These are phyloP conservation scores for Plasmodium vinckei DNA, from an alignment of 169 alveolate genomes.

Conservation along the genomic window DNA sequence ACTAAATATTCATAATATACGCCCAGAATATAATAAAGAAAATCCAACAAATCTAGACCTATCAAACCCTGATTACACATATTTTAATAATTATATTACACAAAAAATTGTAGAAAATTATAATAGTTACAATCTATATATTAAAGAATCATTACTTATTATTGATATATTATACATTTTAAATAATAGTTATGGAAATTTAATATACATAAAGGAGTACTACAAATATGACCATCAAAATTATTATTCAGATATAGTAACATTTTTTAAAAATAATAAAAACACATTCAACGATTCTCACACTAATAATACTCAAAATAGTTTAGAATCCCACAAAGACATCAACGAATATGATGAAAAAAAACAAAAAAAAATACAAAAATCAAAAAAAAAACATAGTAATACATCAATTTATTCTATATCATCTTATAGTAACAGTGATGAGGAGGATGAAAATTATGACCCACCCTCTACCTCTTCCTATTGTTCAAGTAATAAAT, in stretches of 20 bases:
- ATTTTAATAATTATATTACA: conserved; percentile 64
- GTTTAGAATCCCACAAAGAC: background rate
- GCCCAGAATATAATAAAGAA: conserved; percentile 5
- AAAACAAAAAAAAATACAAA: background rate
- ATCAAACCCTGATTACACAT: background rate
- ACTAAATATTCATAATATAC: conserved; percentile 21
- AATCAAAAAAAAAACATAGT: background rate
- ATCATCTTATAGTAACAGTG: background rate
- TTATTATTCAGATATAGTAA: conserved; percentile 20
- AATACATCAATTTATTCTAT: background rate
- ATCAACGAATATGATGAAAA: background rate
- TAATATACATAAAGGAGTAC: conserved; percentile 49
- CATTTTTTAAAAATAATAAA: conserved; percentile 5
- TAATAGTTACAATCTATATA: conserved; percentile 30
- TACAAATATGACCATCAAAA: conserved; percentile 60
- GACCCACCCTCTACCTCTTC: background rate
- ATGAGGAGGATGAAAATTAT: background rate
- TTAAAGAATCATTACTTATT: conserved; percentile 56
- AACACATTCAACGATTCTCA: conserved; percentile 8
- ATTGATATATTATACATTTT: conserved; percentile 62
- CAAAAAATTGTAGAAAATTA: conserved; percentile 51
- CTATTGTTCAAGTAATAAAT: background rate
- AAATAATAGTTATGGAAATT: conserved; percentile 60
- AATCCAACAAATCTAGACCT: background rate
- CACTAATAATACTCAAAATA: background rate